These are phyloP conservation scores for Solanum sejunctum DNA, from an alignment of 257 asterid species.

Conservation along the genomic window DNA sequence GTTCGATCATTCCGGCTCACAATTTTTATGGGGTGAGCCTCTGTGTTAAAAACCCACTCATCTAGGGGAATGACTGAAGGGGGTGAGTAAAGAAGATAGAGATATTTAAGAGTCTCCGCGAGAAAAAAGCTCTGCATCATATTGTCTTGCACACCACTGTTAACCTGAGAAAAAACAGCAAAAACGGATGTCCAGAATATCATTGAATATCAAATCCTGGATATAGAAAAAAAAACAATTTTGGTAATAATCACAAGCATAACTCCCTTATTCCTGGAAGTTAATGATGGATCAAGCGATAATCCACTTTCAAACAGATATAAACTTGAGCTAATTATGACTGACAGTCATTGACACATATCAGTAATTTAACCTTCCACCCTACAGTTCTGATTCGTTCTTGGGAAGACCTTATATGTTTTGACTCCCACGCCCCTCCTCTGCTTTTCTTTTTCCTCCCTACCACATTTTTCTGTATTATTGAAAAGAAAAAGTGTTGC, in stretches of 20 bases:
- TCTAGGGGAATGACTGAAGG: conserved; percentile 77
- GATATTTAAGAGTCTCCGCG: conserved; percentile 89
- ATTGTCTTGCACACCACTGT: conserved; percentile 83
- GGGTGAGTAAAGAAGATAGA: conserved; percentile 90
- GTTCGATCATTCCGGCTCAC: conserved; percentile 28
- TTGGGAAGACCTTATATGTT: neutral
- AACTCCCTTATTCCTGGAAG: neutral
- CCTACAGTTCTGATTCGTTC: neutral
- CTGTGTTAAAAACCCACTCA: conserved; percentile 96
- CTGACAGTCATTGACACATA: neutral
- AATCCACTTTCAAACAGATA: neutral
- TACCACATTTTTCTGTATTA: neutral
- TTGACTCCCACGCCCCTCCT: neutral
- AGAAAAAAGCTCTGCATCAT: conserved; percentile 99
- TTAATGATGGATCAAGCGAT: neutral
- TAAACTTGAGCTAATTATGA: neutral
- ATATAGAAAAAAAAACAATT: neutral
- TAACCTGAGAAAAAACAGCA: conserved; percentile 46
- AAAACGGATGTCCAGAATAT: neutral
- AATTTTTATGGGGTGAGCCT: conserved; percentile 87
- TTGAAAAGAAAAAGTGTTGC: neutral
- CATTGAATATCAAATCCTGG: neutral
- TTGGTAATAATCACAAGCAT: neutral
- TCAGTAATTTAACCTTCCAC: neutral
- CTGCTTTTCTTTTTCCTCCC: neutral